A percentile compares a stretch with the other conserved stretches of the same genome.
Conservation (phyloP, 2,329 filamentous ascomycete genomes). For the Lithohypha guttulata region DNA sequence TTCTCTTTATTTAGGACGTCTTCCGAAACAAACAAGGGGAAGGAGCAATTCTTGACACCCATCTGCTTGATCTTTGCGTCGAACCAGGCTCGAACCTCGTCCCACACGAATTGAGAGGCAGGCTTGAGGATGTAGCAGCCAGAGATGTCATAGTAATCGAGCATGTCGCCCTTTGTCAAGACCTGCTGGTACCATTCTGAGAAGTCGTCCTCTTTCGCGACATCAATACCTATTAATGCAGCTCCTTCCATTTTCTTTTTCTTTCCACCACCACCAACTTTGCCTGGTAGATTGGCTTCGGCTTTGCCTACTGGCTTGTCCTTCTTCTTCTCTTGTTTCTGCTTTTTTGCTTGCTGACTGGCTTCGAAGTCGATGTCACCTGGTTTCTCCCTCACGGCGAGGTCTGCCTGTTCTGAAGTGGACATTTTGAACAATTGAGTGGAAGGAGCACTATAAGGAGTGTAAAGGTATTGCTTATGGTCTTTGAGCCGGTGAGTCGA, state of each 20-base stretch:
- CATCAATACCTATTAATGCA: conserved; percentile 74
- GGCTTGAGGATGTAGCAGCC: conserved; percentile 90
- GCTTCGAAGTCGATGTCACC: conserved; percentile 3
- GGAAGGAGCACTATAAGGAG: too few species aligned
- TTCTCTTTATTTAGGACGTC: conserved; percentile 82
- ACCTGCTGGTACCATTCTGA: conserved; percentile 96
- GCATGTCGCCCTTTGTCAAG: conserved; percentile 90
- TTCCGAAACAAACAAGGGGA: conserved; percentile 87
- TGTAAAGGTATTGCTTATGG: too few species aligned
- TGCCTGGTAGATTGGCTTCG: conserved; percentile 34
- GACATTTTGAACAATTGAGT: conserved; percentile 3
- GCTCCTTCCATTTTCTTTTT: conserved; percentile 50
- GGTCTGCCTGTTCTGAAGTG: conserved; percentile 3
- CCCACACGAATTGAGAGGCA: conserved; percentile 57
- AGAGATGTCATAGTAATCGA: conserved; percentile 97
- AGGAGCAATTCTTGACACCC: conserved; percentile 91
- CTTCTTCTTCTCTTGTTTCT: conserved; percentile 35
- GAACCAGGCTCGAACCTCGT: conserved; percentile 49
- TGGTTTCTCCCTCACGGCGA: conserved; percentile 1
- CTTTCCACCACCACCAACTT: conserved; percentile 26
- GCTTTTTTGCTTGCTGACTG: conserved; percentile 39
- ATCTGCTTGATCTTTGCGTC: conserved; percentile 69
- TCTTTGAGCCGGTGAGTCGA: too few species aligned
- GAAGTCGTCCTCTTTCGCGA: conserved; percentile 76
- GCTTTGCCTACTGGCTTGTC: conserved; percentile 33